Conservation (phyloP, 805 yeast genomes). For the Cyberlindnera mycetangii region DNA sequence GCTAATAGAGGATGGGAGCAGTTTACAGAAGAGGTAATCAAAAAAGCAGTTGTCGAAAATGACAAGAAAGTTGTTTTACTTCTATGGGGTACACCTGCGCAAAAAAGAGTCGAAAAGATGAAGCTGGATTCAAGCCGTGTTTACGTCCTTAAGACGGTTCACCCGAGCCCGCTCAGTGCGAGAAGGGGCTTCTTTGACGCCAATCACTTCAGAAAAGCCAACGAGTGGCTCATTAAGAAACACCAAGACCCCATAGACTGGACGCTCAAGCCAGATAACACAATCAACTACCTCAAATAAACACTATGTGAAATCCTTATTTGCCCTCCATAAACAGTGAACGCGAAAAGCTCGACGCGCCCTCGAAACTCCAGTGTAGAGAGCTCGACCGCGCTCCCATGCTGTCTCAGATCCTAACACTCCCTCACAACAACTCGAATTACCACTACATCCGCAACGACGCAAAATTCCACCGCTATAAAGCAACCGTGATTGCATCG, state of each 20-base stretch:
- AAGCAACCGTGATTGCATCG: background rate
- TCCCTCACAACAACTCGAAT: background rate
- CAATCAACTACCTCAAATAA: background rate
- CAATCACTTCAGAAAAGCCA: constrained; percentile 69
- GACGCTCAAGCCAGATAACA: constrained; percentile 41
- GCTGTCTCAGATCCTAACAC: background rate
- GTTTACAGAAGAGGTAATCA: constrained; percentile 74
- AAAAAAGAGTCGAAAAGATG: constrained; percentile 33
- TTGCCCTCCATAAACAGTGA: background rate
- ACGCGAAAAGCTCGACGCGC: background rate
- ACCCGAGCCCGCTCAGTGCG: constrained; percentile 95
- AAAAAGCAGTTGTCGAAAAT: constrained; percentile 47
- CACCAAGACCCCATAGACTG: constrained; percentile 58
- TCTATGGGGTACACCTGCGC: constrained; percentile 45
- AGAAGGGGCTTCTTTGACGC: constrained; percentile 80
- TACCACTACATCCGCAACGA: background rate
- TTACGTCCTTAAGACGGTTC: constrained; percentile 66
- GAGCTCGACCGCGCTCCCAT: background rate
- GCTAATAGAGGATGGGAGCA: constrained; percentile 89
- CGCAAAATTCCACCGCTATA: background rate
- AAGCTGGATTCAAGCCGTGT: constrained; percentile 31
- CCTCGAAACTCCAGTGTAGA: background rate
- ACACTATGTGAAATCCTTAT: background rate
- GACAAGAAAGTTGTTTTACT: constrained; percentile 19
- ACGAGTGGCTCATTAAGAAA: constrained; percentile 63